phyloP scores from a whole-genome alignment of 306 rosid species.

The Alnus glutinosa region DNA sequence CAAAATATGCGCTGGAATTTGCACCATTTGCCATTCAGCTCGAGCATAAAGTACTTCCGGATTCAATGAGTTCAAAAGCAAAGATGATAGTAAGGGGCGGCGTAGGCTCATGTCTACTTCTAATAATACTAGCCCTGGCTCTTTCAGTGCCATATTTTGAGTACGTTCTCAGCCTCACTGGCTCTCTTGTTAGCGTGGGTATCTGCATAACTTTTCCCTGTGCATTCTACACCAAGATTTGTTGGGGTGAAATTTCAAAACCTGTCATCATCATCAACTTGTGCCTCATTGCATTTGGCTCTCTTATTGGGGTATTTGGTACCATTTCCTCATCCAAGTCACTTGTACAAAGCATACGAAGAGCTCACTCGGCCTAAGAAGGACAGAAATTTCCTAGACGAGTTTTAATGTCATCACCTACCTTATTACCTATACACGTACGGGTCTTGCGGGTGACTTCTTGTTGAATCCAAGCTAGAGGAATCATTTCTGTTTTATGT shows the following conservation, averaged over 20 bases:
- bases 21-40: constrained; percentile 72
- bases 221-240: constrained; percentile 63
- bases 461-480: too few species aligned
- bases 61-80: constrained; percentile 37
- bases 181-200: constrained; percentile 53
- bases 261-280: constrained; percentile 43
- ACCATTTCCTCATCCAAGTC: constrained; percentile 55
- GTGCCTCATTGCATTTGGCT: constrained; percentile 42
- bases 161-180: constrained; percentile 70
- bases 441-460: too few species aligned
- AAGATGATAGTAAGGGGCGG: constrained; percentile 47
- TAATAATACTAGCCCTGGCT: constrained; percentile 56
- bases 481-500: too few species aligned
- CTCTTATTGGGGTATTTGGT: constrained; percentile 53
- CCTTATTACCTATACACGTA: too few species aligned
- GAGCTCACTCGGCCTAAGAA: constrained; percentile 26
- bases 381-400: too few species aligned
- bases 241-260: constrained; percentile 51
- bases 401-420: too few species aligned
- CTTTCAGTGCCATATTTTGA: constrained; percentile 67
- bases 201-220: constrained; percentile 56
- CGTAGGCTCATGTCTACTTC: constrained; percentile 50
- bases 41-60: constrained; percentile 48
- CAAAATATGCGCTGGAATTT: constrained; percentile 78
- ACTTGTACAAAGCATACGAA: constrained; percentile 32